These are phyloP conservation scores for Pichia sp. DNA, from an alignment of 1,139 yeast species.

Conservation along the genomic window DNA sequence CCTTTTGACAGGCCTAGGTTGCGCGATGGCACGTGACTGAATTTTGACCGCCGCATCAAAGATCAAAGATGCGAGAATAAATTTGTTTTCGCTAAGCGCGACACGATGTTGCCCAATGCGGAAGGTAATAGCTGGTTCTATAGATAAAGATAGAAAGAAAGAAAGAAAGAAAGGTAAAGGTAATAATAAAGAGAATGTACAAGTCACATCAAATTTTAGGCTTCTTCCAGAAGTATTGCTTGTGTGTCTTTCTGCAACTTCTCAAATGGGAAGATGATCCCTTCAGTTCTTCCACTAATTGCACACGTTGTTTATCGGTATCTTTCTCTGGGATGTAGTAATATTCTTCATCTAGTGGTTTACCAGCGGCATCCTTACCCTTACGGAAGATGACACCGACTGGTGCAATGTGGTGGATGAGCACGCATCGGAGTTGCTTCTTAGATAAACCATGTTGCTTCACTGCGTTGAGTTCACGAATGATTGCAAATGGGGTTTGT, in stretches of 20 bases:
- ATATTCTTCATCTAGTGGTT: conserved; percentile 86
- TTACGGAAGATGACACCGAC: conserved; percentile 80
- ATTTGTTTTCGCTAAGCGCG: too few relatives aligned
- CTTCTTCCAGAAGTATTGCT: conserved; percentile 84
- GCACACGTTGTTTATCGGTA: conserved; percentile 58
- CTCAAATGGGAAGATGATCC: conserved; percentile 66
- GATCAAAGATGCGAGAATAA: too few relatives aligned
- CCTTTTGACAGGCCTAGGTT: too few relatives aligned
- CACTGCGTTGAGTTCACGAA: conserved; percentile 59
- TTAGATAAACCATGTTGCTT: conserved; percentile 32
- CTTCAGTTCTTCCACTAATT: conserved; percentile 65
- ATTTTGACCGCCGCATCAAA: too few relatives aligned
- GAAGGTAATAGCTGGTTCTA: too few relatives aligned
- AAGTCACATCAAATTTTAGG: conserved; percentile 33
- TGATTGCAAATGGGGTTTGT: conserved; percentile 58
- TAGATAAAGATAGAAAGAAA: neutral
- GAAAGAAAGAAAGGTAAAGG: neutral
- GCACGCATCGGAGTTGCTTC: conserved; percentile 31
- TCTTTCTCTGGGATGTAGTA: conserved; percentile 85
- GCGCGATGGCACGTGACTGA: too few relatives aligned
- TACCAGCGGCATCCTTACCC: conserved; percentile 97
- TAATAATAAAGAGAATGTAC: neutral
- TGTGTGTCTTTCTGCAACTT: conserved; percentile 88
- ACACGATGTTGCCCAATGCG: too few relatives aligned
- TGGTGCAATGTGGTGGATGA: conserved; percentile 44